phyloP scores from a whole-genome alignment of 2,329 filamentous ascomycete genomes.

The Cadophora sp. region DNA sequence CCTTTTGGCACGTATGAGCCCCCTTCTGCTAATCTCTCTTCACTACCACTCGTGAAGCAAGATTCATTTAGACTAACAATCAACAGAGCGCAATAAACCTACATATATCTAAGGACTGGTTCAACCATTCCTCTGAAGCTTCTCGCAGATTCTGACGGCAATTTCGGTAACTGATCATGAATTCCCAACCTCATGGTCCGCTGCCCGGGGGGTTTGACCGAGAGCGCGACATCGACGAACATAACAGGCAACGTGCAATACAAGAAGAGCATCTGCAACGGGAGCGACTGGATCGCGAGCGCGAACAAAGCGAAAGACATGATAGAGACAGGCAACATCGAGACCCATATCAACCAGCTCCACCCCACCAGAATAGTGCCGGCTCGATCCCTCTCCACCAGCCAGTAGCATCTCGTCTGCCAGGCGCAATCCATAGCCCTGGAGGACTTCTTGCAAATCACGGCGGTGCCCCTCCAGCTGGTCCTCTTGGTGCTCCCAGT shows the following conservation, averaged over 20 bases:
- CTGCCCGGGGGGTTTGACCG: constrained; percentile 41
- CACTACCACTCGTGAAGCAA: not conserved
- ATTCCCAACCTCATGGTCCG: constrained; percentile 43
- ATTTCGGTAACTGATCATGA: constrained; percentile 33
- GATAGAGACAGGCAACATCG: constrained; percentile 63
- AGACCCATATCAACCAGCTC: constrained; percentile 68
- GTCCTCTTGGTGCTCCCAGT: constrained; percentile 48
- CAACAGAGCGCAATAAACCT: constrained; percentile 11
- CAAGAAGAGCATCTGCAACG: constrained; percentile 62
- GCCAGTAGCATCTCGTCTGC: constrained; percentile 82
- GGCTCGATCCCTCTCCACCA: constrained; percentile 93
- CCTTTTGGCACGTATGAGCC: not conserved
- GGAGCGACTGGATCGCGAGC: constrained; percentile 37
- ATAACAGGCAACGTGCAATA: constrained; percentile 60
- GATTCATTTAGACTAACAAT: not conserved
- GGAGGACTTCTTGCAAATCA: constrained; percentile 85
- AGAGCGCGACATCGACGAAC: constrained; percentile 56
- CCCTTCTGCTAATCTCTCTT: not conserved
- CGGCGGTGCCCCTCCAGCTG: constrained; percentile 63
- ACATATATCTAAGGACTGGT: not conserved
- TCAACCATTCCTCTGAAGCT: not conserved
- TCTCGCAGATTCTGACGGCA: not conserved
- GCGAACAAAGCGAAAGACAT: constrained; percentile 57
- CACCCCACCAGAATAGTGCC: constrained; percentile 85
- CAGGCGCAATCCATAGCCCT: constrained; percentile 87